Percentiles rank a stretch among this genome's conserved stretches.
These are phyloP conservation scores for Pseudocercospora fuligena DNA, from an alignment of 2,329 filamentous ascomycete species.

Conservation along the genomic window DNA sequence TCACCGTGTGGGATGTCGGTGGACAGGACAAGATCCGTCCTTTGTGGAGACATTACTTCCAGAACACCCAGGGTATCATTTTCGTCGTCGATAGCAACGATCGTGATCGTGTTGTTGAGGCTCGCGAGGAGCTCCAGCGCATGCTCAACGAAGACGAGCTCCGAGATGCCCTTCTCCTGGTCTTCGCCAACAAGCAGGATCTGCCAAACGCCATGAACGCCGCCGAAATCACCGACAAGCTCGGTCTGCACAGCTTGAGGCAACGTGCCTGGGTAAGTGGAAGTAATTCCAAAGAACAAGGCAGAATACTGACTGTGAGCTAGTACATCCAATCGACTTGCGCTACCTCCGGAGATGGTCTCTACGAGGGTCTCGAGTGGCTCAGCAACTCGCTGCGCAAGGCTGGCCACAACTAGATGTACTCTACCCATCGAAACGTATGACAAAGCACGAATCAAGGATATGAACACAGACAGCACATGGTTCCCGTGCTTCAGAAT, in stretches of 20 bases:
- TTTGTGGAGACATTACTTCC: slow-evolving; percentile 99
- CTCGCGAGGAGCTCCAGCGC: slow-evolving; percentile 92
- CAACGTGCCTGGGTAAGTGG: slow-evolving; percentile 98
- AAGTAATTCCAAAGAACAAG: slow-evolving; percentile 52
- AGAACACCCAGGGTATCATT: slow-evolving; percentile 95
- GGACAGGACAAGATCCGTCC: slow-evolving; percentile 99
- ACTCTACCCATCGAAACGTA: slow-evolving; percentile 25
- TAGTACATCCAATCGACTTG: slow-evolving; percentile 99
- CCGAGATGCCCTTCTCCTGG: slow-evolving; percentile 91
- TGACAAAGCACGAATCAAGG: slow-evolving; percentile 29
- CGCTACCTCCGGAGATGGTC: slow-evolving; percentile 97
- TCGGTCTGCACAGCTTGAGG: slow-evolving; percentile 98
- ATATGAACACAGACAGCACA: slow-evolving; percentile 24
- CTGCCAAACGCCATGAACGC: slow-evolving; percentile 91
- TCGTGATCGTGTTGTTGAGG: slow-evolving; percentile 96
- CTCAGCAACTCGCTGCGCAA: slow-evolving; percentile 61
- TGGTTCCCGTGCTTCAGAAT: slow-evolving; percentile 29
- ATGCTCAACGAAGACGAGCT: slow-evolving; percentile 99
- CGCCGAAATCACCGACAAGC: slow-evolving; percentile 99
- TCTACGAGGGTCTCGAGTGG: slow-evolving; percentile 92
- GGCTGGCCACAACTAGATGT: slow-evolving; percentile 54
- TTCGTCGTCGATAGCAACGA: slow-evolving; percentile 99
- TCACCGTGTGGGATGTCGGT: slow-evolving; percentile 99
- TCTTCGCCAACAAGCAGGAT: slow-evolving; percentile 99
- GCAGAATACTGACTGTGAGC: slow-evolving; percentile 6